Evolutionary conservation across 2,329 filamentous ascomycete genomes (phyloP), one percentile per base, ranked within the genome.

Genomic region (Helminthosporium solani): DNA sequence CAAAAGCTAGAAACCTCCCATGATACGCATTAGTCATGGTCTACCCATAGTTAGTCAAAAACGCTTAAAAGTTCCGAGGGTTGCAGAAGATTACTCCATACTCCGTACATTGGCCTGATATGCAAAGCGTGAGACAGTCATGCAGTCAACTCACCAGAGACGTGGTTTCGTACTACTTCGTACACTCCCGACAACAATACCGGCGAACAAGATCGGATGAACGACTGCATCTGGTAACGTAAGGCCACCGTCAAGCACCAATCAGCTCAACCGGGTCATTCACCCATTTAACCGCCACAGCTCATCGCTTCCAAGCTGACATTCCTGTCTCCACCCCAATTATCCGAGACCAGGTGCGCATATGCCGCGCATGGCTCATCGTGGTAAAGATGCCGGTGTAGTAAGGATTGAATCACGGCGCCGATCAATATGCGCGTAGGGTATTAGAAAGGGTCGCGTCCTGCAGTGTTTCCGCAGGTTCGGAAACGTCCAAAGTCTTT

Each of bases 231-330:
- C 42, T n/a, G 25, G 38, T 33, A 33, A 36, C 21, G 23, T 6
- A 39, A 33, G 37, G 18, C 36, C 33, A 16, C 40, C 18, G 20
- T 34, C 42, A 40, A 38, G 44, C 34, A 27, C 51, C 47, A 58
- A 36, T 47, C 33, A 53, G 47, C 50, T 56, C 51, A 50, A 41
- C 44, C 42, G 33, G 16, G 20, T 36, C 46, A 48, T 58, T 58
- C 56, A 58, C 41, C 56, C 56, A 51, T 36, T 18, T 39, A n/a
- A 42, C 23, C 5, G 23, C 23, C n/a, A 42, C 23, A 25, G 23
- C 23, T 47, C 38, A 19, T 35, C n/a, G 42, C 48, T 40, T 47
- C 44, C 25, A 18, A 33, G 27, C 47, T 21, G 40, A 20, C 51
- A 49, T 48, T 19, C 33, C 12, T 23, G 34, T 19, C 16, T 33